phyloP scores from a whole-genome alignment of 1,139 yeast genomes.

The Lizanozyma gosingica region DNA sequence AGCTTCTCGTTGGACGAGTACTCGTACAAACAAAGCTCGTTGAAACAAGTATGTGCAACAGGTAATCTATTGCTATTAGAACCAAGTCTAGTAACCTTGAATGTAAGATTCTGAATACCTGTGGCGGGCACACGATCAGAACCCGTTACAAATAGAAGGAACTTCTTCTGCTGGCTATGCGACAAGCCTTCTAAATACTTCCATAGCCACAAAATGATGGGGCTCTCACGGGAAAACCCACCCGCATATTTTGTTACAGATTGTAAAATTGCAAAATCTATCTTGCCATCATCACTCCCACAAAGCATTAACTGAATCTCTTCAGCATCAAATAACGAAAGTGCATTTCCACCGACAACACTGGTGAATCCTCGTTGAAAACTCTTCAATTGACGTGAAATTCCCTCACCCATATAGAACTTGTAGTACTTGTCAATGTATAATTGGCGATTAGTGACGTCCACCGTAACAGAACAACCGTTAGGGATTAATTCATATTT shows the following conservation, averaged over 20 bases:
- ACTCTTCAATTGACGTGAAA: conserved; percentile 42
- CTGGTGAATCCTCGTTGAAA: conserved; percentile 64
- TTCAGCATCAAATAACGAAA: conserved; percentile 67
- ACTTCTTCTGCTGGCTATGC: conserved; percentile 44
- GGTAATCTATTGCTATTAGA: conserved; percentile 54
- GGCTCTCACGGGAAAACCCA: conserved; percentile 25
- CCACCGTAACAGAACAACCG: conserved; percentile 51
- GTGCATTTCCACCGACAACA: conserved; percentile 75
- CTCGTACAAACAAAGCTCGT: conserved; percentile 70
- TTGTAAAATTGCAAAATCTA: conserved; percentile 60
- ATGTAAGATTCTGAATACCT: conserved; percentile 66
- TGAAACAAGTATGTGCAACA: conserved; percentile 88
- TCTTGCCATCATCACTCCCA: conserved; percentile 59
- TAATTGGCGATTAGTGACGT: conserved; percentile 41
- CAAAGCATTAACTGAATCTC: conserved; percentile 74
- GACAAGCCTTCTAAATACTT: conserved; percentile 45
- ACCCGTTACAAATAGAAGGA: conserved; percentile 77
- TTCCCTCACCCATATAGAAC: conserved; percentile 50
- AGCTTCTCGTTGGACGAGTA: conserved; percentile 49
- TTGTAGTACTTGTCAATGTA: conserved; percentile 58
- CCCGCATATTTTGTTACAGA: conserved; percentile 69
- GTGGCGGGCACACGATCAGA: conserved; percentile 91
- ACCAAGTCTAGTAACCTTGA: conserved; percentile 54
- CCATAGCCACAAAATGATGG: conserved; percentile 77
- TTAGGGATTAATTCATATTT: conserved; percentile 41